Evolutionary conservation across 257 asterid species (phyloP).

Genomic region (Rubia yunnanensis): DNA sequence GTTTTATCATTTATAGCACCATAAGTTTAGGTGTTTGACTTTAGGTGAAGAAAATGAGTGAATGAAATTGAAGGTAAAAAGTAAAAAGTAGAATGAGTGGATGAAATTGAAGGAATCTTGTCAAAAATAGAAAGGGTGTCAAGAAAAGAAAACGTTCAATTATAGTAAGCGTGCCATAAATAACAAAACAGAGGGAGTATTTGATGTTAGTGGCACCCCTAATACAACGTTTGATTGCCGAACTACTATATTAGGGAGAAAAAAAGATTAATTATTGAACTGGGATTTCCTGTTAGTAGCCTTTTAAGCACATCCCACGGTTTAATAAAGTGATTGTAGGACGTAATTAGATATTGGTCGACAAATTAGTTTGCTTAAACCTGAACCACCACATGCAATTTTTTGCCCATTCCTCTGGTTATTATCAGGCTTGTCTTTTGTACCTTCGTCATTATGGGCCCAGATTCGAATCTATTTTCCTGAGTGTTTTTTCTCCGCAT

Average conservation of each 20-base stretch:
- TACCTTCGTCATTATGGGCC: neutral
- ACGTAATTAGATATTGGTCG: neutral
- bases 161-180: no score
- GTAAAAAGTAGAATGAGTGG: no score
- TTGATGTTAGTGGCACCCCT: neutral
- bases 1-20: no score
- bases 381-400: constrained; percentile 1
- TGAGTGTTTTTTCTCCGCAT: neutral
- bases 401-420: neutral
- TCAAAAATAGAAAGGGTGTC: no score
- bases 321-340: neutral
- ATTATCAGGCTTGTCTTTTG: neutral
- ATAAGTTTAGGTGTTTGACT: no score
- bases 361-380: neutral
- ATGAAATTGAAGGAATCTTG: no score
- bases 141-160: no score
- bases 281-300: neutral
- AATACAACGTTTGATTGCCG: neutral
- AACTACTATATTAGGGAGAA: neutral
- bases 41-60: no score
- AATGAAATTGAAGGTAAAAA: no score
- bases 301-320: neutral
- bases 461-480: neutral
- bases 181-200: no score
- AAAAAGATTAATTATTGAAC: neutral